A percentile compares a stretch with the other conserved stretches of the same genome.
Evolutionary conservation across 768 basidiomycete genomes (phyloP).

Genomic region (Hericium alpestre): DNA sequence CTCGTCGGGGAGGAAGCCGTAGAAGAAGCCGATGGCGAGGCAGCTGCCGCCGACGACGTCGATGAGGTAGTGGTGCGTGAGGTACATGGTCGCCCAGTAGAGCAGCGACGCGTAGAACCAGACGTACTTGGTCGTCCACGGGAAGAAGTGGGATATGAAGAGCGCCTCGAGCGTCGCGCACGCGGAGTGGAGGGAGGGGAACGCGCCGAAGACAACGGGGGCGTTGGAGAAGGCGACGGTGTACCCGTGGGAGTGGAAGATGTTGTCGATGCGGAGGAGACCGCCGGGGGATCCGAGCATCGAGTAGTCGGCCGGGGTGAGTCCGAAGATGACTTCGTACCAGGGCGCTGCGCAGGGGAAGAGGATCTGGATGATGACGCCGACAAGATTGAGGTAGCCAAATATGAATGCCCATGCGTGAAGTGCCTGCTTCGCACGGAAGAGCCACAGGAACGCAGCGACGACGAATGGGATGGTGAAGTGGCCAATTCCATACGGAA

Average conservation of each 20-base stretch:
- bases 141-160: conserved; percentile 93
- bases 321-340: conserved; percentile 96
- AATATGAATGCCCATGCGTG: conserved; percentile 81
- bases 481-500: conserved; percentile 93
- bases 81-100: conserved; percentile 99
- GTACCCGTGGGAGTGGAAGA: conserved; percentile 73
- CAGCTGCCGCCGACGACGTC: conserved; percentile 93
- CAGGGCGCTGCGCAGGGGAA: conserved; percentile 92
- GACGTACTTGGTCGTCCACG: conserved; percentile 48
- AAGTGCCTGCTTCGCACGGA: conserved; percentile 70
- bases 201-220: conserved; percentile 93
- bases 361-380: conserved; percentile 79
- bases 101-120: conserved; percentile 81
- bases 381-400: conserved; percentile 86
- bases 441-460: conserved; percentile 80
- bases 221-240: conserved; percentile 73
- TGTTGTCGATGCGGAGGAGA: conserved; percentile 79
- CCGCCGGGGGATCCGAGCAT: conserved; percentile 93
- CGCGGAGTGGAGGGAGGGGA: conserved; percentile 87
- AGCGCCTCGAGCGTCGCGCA: conserved; percentile 88
- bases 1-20: conserved; percentile 75
- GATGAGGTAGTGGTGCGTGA: conserved; percentile 96
- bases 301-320: conserved; percentile 86
- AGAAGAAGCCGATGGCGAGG: conserved; percentile 80
- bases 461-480: conserved; percentile 82